Conservation (phyloP, 2,329 filamentous ascomycete species). For the Coccinonectria pachysandricola region DNA sequence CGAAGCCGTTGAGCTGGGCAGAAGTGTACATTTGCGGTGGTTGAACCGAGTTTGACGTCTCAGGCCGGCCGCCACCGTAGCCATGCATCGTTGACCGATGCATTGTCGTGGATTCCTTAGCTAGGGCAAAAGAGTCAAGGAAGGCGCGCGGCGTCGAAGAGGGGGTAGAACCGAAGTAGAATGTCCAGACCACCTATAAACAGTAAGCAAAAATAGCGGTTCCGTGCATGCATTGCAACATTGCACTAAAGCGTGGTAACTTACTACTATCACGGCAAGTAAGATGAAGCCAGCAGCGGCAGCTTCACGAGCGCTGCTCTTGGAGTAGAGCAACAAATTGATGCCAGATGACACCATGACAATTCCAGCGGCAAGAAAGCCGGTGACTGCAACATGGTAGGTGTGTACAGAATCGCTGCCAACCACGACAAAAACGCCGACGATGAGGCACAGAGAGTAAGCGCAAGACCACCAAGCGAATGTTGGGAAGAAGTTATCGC, state of each 20-base stretch:
- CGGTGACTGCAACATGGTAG: constrained; percentile 86
- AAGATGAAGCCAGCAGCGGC: constrained; percentile 89
- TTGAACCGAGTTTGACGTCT: constrained; percentile 67
- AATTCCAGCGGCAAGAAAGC: constrained; percentile 73
- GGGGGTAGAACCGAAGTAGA: constrained; percentile 93
- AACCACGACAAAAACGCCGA: constrained; percentile 71
- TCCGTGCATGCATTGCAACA: too few relatives aligned
- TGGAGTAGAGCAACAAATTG: constrained; percentile 74
- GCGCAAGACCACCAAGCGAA: constrained; percentile 89
- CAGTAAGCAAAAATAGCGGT: too few relatives aligned
- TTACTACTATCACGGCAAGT: constrained; percentile 82
- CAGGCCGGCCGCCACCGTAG: constrained; percentile 65
- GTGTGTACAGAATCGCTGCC: constrained; percentile 76
- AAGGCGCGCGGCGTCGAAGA: constrained; percentile 79
- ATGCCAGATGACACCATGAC: constrained; percentile 79
- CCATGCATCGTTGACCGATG: constrained; percentile 63
- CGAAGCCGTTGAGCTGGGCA: constrained; percentile 87
- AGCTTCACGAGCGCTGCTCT: constrained; percentile 66
- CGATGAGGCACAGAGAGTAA: constrained; percentile 75
- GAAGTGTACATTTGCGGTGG: constrained; percentile 97
- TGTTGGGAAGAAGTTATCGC: constrained; percentile 54
- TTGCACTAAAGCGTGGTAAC: constrained; percentile 30
- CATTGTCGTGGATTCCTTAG: constrained; percentile 69
- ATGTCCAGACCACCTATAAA: constrained; percentile 88
- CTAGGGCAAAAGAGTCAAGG: constrained; percentile 88